These are phyloP conservation scores for Ustilago sp. DNA, from an alignment of 1,284 basidiomycete species.

Conservation along the genomic window DNA sequence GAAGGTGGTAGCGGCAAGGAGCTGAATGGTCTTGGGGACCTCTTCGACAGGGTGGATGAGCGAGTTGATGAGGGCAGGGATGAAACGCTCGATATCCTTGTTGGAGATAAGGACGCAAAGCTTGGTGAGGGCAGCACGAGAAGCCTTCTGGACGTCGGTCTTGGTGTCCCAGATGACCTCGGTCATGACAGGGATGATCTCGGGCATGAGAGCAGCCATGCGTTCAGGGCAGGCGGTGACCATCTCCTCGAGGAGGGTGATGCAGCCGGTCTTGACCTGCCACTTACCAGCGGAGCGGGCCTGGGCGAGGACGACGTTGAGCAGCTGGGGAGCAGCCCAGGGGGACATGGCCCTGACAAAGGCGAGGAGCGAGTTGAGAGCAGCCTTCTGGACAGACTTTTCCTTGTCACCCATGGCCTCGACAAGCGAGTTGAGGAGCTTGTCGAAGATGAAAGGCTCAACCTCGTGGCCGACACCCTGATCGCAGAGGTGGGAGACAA, in stretches of 20 bases:
- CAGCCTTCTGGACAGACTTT: slow-evolving; percentile 83
- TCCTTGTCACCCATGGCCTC: slow-evolving; percentile 94
- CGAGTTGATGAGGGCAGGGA: slow-evolving; percentile 92
- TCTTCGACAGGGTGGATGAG: slow-evolving; percentile 99
- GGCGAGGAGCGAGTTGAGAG: slow-evolving; percentile 84
- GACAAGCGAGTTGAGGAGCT: slow-evolving; percentile 85
- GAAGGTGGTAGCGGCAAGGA: slow-evolving; percentile 99
- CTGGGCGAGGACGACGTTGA: slow-evolving; percentile 91
- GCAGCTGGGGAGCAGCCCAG: slow-evolving; percentile 86
- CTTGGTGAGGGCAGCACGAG: slow-evolving; percentile 92
- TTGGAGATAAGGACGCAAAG: slow-evolving; percentile 79
- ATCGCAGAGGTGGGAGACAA: slow-evolving; percentile 78
- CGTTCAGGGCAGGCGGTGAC: slow-evolving; percentile 85
- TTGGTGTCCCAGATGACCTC: slow-evolving; percentile 99
- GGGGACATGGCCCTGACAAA: slow-evolving; percentile 87
- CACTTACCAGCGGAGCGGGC: slow-evolving; percentile 98
- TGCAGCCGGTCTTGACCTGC: slow-evolving; percentile 95
- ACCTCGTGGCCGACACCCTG: slow-evolving; percentile 84
- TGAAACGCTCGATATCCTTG: slow-evolving; percentile 90
- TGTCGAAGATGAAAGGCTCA: slow-evolving; percentile 89
- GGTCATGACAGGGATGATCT: slow-evolving; percentile 93
- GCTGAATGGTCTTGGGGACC: slow-evolving; percentile 93
- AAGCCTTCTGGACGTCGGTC: slow-evolving; percentile 98
- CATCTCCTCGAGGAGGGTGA: slow-evolving; percentile 89
- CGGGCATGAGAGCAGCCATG: slow-evolving; percentile 90